Conservation (phyloP, 805 yeast species). For the Saccharomycopsis schoenii region DNA sequence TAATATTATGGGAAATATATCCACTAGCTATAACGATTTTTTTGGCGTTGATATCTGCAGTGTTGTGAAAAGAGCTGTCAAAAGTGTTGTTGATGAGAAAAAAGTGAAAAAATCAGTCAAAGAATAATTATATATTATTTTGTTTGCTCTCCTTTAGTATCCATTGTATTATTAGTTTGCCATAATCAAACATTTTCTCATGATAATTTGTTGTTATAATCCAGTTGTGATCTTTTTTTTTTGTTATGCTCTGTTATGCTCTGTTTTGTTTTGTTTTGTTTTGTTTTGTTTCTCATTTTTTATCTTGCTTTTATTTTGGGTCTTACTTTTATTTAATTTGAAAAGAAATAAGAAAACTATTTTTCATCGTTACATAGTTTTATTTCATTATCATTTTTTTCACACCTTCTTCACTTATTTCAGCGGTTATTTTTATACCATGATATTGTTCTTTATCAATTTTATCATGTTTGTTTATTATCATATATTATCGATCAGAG, state of each 20-base stretch:
- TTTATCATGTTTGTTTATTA: background rate
- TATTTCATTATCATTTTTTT: background rate
- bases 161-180: conserved; percentile 20
- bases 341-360: background rate
- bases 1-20: conserved; percentile 18
- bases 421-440: background rate
- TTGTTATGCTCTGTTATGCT: no score
- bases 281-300: background rate
- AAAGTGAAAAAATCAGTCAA: background rate
- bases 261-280: no score
- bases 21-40: conserved; percentile 33
- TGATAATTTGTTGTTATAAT: background rate
- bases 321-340: background rate
- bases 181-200: conserved; percentile 19
- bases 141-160: background rate
- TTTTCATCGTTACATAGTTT: background rate
- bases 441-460: background rate
- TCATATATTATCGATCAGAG: background rate
- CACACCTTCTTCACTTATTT: conserved; percentile 1
- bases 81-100: conserved; percentile 19
- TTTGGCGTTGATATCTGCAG: conserved; percentile 51
- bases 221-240: no score
- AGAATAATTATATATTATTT: background rate
- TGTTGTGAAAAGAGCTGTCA: conserved; percentile 38
- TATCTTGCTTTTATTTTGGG: conserved; percentile 1